Evolutionary conservation across 2,329 filamentous ascomycete genomes (phyloP).

Genomic region (Tetracladium maxilliforme): DNA sequence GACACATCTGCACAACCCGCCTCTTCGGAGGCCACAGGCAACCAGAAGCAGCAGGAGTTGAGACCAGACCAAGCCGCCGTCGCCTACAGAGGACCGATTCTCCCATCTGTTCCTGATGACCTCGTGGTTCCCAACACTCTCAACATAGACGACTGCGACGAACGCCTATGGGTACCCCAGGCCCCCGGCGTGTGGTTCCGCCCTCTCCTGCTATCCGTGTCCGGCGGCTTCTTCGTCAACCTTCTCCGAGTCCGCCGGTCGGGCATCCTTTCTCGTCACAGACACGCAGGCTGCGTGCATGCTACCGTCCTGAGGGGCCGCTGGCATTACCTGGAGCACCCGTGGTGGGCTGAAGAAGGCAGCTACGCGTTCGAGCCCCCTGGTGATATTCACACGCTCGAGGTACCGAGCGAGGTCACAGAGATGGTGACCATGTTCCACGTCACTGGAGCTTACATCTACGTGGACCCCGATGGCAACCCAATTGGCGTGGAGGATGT

Average conservation of each 20-base stretch:
- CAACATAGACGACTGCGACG: slow-evolving; percentile 13
- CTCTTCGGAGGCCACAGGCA: too few relatives aligned
- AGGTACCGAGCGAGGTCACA: slow-evolving; percentile 16
- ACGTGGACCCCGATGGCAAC: slow-evolving; percentile 16
- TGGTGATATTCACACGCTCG: slow-evolving; percentile 18
- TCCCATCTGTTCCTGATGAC: slow-evolving; percentile 9
- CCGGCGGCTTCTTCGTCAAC: slow-evolving; percentile 17
- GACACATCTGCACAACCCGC: too few relatives aligned
- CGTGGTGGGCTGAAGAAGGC: slow-evolving; percentile 18
- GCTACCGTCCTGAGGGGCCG: slow-evolving; percentile 15
- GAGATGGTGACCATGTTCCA: slow-evolving; percentile 20
- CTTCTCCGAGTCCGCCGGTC: slow-evolving; percentile 14
- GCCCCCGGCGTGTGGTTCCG: slow-evolving; percentile 15
- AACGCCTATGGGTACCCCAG: slow-evolving; percentile 16
- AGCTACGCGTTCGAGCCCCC: slow-evolving; percentile 18
- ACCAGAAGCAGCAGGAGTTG: too few relatives aligned
- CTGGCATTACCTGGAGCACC: slow-evolving; percentile 21
- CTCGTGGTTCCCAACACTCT: slow-evolving; percentile 11
- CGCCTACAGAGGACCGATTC: slow-evolving; percentile 10
- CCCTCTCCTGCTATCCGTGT: slow-evolving; percentile 14
- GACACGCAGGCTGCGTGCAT: slow-evolving; percentile 17
- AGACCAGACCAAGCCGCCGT: slow-evolving; percentile 3
- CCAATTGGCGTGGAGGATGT: slow-evolving; percentile 17
- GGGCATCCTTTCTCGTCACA: slow-evolving; percentile 17
- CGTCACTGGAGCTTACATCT: slow-evolving; percentile 19